phyloP scores from a whole-genome alignment of 306 rosid genomes.

The Cicer judaicum region DNA sequence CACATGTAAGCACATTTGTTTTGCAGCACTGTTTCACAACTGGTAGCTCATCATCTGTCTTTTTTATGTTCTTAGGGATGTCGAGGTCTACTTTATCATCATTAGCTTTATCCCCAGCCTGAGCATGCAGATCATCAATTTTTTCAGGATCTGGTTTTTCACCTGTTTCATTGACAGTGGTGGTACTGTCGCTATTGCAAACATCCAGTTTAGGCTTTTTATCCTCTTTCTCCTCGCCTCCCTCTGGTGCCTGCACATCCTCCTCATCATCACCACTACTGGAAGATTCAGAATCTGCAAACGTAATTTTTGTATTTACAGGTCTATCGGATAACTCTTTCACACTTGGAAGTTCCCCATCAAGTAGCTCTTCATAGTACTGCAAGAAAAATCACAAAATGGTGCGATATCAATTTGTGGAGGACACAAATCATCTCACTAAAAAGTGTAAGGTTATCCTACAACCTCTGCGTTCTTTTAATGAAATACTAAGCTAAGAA shows the following conservation, averaged over 20 bases:
- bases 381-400: slow-evolving; percentile 48
- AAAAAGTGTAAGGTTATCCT: neutral
- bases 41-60: slow-evolving; percentile 60
- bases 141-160: slow-evolving; percentile 53
- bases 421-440: neutral
- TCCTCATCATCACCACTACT: slow-evolving; percentile 47
- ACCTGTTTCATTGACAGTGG: slow-evolving; percentile 40
- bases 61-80: slow-evolving; percentile 39
- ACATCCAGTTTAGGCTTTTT: slow-evolving; percentile 52
- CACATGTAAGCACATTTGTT: slow-evolving; percentile 49
- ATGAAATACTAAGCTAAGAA: neutral
- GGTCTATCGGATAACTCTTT: slow-evolving; percentile 57
- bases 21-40: slow-evolving; percentile 64
- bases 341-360: slow-evolving; percentile 56
- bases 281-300: slow-evolving; percentile 76
- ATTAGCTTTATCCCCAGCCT: slow-evolving; percentile 50
- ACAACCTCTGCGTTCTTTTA: neutral
- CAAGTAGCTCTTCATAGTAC: slow-evolving; percentile 79
- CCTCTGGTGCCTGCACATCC: slow-evolving; percentile 45
- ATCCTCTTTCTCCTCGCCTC: slow-evolving; percentile 44
- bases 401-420: neutral
- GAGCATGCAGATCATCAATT: slow-evolving; percentile 41
- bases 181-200: slow-evolving; percentile 41
- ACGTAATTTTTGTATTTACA: slow-evolving; percentile 72
- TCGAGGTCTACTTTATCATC: slow-evolving; percentile 42